Evolutionary conservation across 2,329 filamentous ascomycete species (phyloP), one percentile per base, ranked within the genome.

Genomic region (Falciphora oryzae): DNA sequence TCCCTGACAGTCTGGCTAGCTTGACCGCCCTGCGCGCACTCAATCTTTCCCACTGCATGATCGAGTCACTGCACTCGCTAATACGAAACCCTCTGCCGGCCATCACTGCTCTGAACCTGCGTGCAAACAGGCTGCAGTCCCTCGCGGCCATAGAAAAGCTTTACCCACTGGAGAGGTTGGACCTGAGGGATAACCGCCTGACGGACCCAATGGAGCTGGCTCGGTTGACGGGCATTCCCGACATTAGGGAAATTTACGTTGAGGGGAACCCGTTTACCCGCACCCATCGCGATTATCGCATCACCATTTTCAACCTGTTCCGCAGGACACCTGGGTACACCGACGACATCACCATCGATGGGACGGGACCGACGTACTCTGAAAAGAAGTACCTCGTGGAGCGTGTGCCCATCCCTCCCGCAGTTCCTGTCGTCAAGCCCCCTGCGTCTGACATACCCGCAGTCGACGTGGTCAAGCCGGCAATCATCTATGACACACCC

Each of bases 11-110:
- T 71, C 80, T 99, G 65, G 90, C 93, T 16, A 91, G 87, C 13
- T 81, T 99, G 65, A 93, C 92, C 27, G 89, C 92, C 32, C 84
- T 99, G n/a, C 88, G 93, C 68, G 93, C 95, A 29, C 80, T 99
- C 64, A 98, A 99, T 72, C 82, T 99, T 31, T 96, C 94, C 4
- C 91, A 96, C 72, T 98, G 94, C 82, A 97, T 98, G 93, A 98
- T 99, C 68, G 91, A 94, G 70, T 95, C 93, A 22, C 82, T 99
- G 65, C 91, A 96, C 71, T 97, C 94, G 2, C 81, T 99, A 57
- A 88, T 88, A 2, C 88, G 90, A 68, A 95, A 90, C 71, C 92
- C 95, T 16, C 83, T 99, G 6, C 94, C 95, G 32, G 94, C 95
- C 27, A 97, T 99, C 67, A 96, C 91, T 1, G 93, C 93, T 1